Base-by-base conservation (phyloP, 2,329 filamentous ascomycete genomes). In the Monilinia fructicola region DNA sequence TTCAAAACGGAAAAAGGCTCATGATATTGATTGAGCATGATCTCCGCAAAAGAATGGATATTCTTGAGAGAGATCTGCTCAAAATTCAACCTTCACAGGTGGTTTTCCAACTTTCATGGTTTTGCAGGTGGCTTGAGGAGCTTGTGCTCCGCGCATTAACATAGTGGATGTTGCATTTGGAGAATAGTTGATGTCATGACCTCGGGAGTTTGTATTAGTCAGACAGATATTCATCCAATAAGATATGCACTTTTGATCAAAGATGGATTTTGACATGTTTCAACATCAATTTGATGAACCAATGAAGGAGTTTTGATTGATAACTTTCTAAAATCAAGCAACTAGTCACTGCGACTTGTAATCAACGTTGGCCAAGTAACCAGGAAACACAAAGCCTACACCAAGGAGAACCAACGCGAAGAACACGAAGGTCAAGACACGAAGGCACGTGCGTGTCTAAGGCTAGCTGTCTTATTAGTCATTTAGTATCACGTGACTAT, bases 171-270 rank as follows among this genome's bases (percentile, higher is more conserved):
- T 5, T 12, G n/a, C 14, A 52, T 14, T 52, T 52, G 48, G 26
- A 52, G 26, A 53, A 10, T 31, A 16, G 52, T 53, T 53, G 52
- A 53, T 53, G 52, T 53, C 18, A 54, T 54, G 18, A n/a, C n/a
- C n/a, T n/a, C n/a, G n/a, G n/a, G n/a, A 54, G 6, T 16, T 26
- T 4, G 6, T 31, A 5, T 54, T 54, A 54, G 52, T 54, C 50
- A 53, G 26, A 31, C 16, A 18, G n/a, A n/a, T n/a, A n/a, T n/a
- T 28, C 26, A 53, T 28, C 50, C 50, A 53, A 53, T 53, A 9
- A 28, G 11, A 53, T 18, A 5, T 23, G 23, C 12, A 35, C 31
- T 7, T 35, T 35, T 35, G 31, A 35, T 35, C 31, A 35, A 35
- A 35, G 31, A 35, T 35, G 4, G 31, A 6, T 35, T 35, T 35